phyloP scores from a whole-genome alignment of 176 grass and related monocot genomes.

The Aegilops bicornis region DNA sequence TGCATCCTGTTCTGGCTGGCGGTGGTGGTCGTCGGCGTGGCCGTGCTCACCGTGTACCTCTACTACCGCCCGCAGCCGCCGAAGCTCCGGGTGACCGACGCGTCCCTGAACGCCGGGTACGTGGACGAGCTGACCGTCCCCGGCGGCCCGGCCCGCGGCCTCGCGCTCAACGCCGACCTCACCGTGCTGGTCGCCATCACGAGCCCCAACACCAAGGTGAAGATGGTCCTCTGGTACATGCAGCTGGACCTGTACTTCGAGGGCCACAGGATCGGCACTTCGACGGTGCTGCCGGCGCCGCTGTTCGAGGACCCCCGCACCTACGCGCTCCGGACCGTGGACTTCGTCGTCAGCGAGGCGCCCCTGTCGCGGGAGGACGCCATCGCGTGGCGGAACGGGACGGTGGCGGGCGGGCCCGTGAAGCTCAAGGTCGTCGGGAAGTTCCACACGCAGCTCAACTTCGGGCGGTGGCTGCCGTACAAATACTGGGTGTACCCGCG shows the following conservation, averaged over 20 bases:
- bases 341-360: constrained; percentile 54
- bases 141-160: constrained; percentile 3
- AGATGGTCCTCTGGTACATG: constrained; percentile 57
- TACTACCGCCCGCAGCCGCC: constrained; percentile 66
- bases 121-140: constrained; percentile 45
- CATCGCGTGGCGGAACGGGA: constrained; percentile 43
- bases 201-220: constrained; percentile 71
- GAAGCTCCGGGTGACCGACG: constrained; percentile 51
- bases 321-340: constrained; percentile 31
- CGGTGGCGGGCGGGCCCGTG: constrained; percentile 28
- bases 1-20: constrained; percentile 73
- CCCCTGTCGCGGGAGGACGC: constrained; percentile 18
- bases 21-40: constrained; percentile 55
- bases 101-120: constrained; percentile 72
- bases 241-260: constrained; percentile 82
- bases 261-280: constrained; percentile 48
- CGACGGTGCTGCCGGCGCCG: constrained; percentile 45
- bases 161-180: constrained; percentile 71
- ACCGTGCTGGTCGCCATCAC: constrained; percentile 58
- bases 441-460: constrained; percentile 61
- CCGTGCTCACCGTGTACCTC: constrained; percentile 71
- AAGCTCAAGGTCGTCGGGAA: constrained; percentile 30
- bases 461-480: constrained; percentile 64
- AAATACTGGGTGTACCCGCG: constrained; percentile 42
- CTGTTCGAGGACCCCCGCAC: constrained; percentile 37